Percentiles rank a stretch among this genome's conserved stretches.
phyloP scores from a whole-genome alignment of 1,284 basidiomycete species.

The Moesziomyces parantarcticus region DNA sequence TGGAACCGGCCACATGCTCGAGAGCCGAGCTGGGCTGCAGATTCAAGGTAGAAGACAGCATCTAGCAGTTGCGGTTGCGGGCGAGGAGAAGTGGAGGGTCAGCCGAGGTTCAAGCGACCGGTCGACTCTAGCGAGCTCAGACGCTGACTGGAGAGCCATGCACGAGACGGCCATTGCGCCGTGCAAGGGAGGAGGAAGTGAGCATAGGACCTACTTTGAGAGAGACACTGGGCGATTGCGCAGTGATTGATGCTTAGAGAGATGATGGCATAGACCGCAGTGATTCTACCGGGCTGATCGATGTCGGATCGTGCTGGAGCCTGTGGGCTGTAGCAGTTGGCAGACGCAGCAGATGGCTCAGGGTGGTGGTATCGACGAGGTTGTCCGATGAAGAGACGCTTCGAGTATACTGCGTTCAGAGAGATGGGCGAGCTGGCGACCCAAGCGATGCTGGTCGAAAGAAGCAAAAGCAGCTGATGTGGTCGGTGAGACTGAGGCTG shows the following conservation, averaged over 20 bases:
- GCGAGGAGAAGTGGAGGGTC: not conserved
- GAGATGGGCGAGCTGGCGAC: too few species aligned
- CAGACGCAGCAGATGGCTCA: too few species aligned
- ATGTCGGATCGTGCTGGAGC: too few species aligned
- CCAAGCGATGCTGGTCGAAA: too few species aligned
- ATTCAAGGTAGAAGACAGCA: conserved; percentile 29
- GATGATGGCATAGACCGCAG: conserved; percentile 16
- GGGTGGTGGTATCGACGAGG: too few species aligned
- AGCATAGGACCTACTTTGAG: conserved; percentile 8
- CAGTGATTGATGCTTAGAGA: conserved; percentile 1
- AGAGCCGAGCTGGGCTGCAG: conserved; percentile 17
- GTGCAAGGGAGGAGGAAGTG: not conserved
- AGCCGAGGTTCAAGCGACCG: not conserved
- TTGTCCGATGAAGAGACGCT: too few species aligned
- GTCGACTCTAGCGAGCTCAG: too few species aligned
- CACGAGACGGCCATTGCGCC: not conserved
- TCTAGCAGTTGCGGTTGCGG: conserved; percentile 12
- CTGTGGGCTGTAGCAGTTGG: too few species aligned
- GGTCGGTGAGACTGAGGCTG: too few species aligned
- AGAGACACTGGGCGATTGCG: conserved; percentile 8
- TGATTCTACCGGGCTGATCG: too few species aligned
- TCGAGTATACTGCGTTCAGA: too few species aligned
- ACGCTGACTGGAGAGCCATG: not conserved
- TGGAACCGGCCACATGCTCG: conserved; percentile 15
- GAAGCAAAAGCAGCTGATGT: too few species aligned